phyloP scores from a whole-genome alignment of 2,329 filamentous ascomycete species.

The Teratosphaeria destructans region DNA sequence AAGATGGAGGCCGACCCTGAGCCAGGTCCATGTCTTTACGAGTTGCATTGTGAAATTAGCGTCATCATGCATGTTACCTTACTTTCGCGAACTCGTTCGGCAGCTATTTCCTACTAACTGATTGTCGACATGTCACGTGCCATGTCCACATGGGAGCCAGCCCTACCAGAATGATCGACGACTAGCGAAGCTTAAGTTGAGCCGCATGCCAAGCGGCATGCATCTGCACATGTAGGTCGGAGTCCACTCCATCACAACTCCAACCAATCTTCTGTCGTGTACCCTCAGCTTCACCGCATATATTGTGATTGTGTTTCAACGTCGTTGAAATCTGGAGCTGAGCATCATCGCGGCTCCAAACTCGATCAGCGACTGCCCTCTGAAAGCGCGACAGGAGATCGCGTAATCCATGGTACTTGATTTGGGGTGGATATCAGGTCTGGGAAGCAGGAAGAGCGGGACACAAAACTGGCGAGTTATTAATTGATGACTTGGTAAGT shows the following conservation, averaged over 20 bases:
- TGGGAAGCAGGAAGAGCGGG: background rate
- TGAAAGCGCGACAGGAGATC: background rate
- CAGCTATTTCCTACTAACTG: background rate
- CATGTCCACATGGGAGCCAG: background rate
- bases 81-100: no score
- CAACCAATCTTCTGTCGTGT: slow-evolving; percentile 21
- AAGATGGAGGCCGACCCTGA: background rate
- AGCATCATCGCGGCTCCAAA: background rate
- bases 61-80: no score
- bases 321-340: background rate
- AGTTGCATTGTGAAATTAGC: no score
- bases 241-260: slow-evolving; percentile 4
- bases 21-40: no score
- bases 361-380: background rate
- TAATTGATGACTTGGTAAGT: background rate
- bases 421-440: background rate
- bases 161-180: background rate
- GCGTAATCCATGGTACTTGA: background rate
- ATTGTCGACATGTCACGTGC: background rate
- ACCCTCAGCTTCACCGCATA: slow-evolving; percentile 1
- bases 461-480: background rate
- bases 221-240: background rate
- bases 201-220: background rate
- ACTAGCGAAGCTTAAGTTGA: background rate
- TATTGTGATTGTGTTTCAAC: background rate